phyloP scores from a whole-genome alignment of 2,329 filamentous ascomycete species.

The Fusarium virguliforme region DNA sequence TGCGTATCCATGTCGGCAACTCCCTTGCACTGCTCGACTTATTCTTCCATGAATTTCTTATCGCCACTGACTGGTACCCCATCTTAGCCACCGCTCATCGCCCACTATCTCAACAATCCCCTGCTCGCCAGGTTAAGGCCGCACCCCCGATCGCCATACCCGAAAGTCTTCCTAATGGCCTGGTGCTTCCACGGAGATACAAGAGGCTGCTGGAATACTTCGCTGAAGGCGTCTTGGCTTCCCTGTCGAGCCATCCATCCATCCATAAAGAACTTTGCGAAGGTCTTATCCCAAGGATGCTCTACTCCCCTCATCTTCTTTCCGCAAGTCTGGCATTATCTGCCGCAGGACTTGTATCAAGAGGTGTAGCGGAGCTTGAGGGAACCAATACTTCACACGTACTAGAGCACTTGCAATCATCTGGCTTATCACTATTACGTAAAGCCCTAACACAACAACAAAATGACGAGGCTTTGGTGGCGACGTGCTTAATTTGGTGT shows the following conservation, averaged over 20 bases:
- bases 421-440: slow-evolving; percentile 46
- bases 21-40: not conserved
- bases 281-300: slow-evolving; percentile 47
- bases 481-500: slow-evolving; percentile 53
- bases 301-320: slow-evolving; percentile 50
- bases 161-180: slow-evolving; percentile 45
- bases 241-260: slow-evolving; percentile 49
- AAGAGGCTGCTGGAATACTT: slow-evolving; percentile 48
- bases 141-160: slow-evolving; percentile 28
- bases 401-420: slow-evolving; percentile 48
- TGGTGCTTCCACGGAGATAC: slow-evolving; percentile 43
- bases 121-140: not conserved
- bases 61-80: not conserved
- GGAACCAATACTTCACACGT: slow-evolving; percentile 42
- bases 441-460: slow-evolving; percentile 41
- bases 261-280: slow-evolving; percentile 50
- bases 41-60: not conserved
- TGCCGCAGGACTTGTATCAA: slow-evolving; percentile 49
- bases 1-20: not conserved
- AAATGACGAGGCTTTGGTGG: slow-evolving; percentile 47
- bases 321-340: slow-evolving; percentile 50
- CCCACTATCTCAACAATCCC: not conserved
- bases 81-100: not conserved
- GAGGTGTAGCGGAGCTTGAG: slow-evolving; percentile 44
- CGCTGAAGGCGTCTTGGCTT: slow-evolving; percentile 47